Conservation (phyloP, 208 protist genomes). For the Trypanosoma scelopori region DNA sequence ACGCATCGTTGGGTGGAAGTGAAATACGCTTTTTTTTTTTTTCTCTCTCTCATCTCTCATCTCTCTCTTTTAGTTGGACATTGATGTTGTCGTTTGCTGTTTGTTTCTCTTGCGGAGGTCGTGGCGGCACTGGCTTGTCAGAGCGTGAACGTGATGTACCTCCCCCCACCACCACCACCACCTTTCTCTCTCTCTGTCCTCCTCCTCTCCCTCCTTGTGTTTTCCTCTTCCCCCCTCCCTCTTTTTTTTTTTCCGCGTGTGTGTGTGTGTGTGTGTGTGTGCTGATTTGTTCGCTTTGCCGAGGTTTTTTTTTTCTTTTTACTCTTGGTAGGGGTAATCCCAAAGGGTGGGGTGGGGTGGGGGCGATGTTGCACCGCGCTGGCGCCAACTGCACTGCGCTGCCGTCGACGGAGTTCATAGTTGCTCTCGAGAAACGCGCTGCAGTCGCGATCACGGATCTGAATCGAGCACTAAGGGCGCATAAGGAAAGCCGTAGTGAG, state of each 20-base stretch:
- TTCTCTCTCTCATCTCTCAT: neutral
- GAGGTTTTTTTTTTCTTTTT: too few relatives aligned
- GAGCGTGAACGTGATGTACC: too few relatives aligned
- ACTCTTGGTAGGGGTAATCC: too few relatives aligned
- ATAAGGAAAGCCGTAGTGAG: constrained; percentile 25
- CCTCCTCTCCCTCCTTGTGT: neutral
- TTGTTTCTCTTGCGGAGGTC: neutral
- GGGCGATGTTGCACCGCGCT: neutral
- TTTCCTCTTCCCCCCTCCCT: neutral
- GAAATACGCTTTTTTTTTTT: neutral
- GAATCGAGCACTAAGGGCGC: constrained; percentile 31
- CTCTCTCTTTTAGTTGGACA: neutral
- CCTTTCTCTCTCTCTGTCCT: too few relatives aligned
- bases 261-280: too few relatives aligned
- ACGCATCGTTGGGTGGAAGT: constrained; percentile 40
- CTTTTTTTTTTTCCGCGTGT: constrained; percentile 11
- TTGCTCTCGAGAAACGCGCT: constrained; percentile 21
- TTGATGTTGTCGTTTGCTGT: constrained; percentile 2
- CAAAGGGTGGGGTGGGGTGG: neutral
- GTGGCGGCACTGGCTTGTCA: too few relatives aligned
- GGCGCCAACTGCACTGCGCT: neutral
- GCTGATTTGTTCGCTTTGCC: neutral
- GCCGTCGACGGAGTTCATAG: constrained; percentile 9
- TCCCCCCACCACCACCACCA: too few relatives aligned
- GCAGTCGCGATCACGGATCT: constrained; percentile 29